Evolutionary conservation across 2,329 filamentous ascomycete species (phyloP).

Genomic region (Fusarium poae): DNA sequence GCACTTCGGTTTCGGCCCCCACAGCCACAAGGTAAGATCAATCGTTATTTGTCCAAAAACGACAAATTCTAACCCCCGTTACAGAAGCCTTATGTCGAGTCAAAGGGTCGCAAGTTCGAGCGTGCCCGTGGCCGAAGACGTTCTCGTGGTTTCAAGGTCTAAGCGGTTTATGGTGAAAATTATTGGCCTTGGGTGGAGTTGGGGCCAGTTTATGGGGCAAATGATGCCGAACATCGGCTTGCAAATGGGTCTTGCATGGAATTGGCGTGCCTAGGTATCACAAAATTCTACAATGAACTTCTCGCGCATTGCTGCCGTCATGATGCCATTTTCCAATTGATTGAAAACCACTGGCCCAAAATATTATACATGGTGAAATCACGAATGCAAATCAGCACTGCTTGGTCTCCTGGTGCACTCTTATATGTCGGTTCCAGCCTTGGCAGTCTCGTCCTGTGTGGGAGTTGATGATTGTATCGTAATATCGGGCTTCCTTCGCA

Average conservation of each 20-base stretch:
- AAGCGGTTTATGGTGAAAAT: conserved; percentile 62
- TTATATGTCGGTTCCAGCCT: not conserved
- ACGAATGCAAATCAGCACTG: not conserved
- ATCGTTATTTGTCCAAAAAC: fast-evolving
- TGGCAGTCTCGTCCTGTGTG: not conserved
- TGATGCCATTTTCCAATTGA: conserved; percentile 39
- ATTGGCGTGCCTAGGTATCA: conserved; percentile 64
- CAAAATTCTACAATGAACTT: conserved; percentile 55
- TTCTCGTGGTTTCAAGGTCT: conserved; percentile 99
- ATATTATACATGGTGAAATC: not conserved
- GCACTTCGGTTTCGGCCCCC: conserved; percentile 98
- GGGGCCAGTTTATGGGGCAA: conserved; percentile 48
- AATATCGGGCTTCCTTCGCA: conserved; percentile 72
- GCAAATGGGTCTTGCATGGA: conserved; percentile 57
- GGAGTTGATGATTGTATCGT: conserved; percentile 29
- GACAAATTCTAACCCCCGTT: conserved; percentile 52
- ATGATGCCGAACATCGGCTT: conserved; percentile 50
- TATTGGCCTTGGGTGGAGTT: conserved; percentile 48
- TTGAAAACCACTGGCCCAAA: not conserved
- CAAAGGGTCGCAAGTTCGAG: conserved; percentile 99
- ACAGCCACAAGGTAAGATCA: conserved; percentile 89
- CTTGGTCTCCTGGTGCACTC: not conserved
- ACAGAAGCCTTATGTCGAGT: conserved; percentile 95
- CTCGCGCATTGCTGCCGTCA: conserved; percentile 47
- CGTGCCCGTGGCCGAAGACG: conserved; percentile 97